phyloP scores from a whole-genome alignment of 495 filamentous ascomycete species.

The Tuber indicum region DNA sequence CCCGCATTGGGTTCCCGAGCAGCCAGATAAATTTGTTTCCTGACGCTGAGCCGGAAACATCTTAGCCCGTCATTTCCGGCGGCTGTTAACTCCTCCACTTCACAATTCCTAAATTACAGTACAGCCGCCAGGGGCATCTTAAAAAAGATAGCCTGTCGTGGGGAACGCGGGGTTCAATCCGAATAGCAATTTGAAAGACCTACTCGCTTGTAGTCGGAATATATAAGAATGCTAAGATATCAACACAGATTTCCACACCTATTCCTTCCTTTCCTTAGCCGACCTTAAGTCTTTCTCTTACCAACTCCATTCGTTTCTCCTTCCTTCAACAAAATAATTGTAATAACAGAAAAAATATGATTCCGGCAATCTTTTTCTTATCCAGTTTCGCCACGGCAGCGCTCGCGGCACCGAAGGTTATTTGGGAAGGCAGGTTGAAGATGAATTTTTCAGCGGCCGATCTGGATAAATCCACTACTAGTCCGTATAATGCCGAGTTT shows the following conservation, averaged over 20 bases:
- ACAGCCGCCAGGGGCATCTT: background rate
- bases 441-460: slow-evolving; percentile 7
- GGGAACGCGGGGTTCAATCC: background rate
- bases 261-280: background rate
- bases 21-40: background rate
- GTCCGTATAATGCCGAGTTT: slow-evolving; percentile 31
- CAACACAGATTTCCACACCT: background rate
- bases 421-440: slow-evolving; percentile 37
- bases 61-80: background rate
- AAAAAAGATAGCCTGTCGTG: background rate
- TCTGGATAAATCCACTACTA: slow-evolving; percentile 26
- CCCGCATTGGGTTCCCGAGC: background rate
- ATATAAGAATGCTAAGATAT: background rate
- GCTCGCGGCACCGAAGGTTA: slow-evolving; percentile 10
- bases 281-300: background rate
- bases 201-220: background rate
- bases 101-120: background rate
- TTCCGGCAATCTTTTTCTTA: background rate
- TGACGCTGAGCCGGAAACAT: background rate
- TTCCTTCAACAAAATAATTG: background rate
- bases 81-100: background rate
- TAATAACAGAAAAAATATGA: background rate
- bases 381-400: background rate
- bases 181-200: background rate
- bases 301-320: background rate